These are phyloP conservation scores for Penicillium manginii DNA, from an alignment of 495 filamentous ascomycete species.

Conservation along the genomic window DNA sequence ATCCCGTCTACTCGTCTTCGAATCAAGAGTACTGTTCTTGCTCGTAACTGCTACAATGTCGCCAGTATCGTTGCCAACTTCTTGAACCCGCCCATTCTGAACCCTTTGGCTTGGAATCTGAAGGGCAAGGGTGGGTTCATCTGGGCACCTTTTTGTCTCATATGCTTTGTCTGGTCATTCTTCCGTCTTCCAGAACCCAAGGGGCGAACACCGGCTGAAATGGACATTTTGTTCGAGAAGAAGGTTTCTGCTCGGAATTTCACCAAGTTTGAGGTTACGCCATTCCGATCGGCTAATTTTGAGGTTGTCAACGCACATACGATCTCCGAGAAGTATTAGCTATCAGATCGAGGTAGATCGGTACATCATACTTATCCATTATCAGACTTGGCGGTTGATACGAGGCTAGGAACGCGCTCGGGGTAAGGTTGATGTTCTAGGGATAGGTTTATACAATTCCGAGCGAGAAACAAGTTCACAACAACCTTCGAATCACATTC, in stretches of 20 bases:
- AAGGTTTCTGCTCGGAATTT: conserved; percentile 67
- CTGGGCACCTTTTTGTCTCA: conserved; percentile 70
- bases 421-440: no score
- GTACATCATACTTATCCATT: no score
- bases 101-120: conserved; percentile 69
- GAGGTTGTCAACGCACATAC: conserved; percentile 5
- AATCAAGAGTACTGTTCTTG: conserved; percentile 71
- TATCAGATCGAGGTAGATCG: no score
- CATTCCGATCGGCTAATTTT: conserved; percentile 45
- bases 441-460: no score
- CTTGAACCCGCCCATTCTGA: conserved; percentile 67
- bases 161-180: conserved; percentile 53
- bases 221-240: conserved; percentile 69
- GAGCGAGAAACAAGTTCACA: no score
- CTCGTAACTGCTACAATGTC: conserved; percentile 70
- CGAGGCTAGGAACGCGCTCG: no score
- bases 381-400: no score
- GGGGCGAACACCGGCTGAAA: conserved; percentile 71
- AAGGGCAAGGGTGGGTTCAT: conserved; percentile 71
- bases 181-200: conserved; percentile 65
- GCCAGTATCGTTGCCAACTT: conserved; percentile 66
- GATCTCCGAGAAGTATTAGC: no score
- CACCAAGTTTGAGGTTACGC: conserved; percentile 50
- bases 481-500: no score
- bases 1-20: conserved; percentile 70